Base-by-base conservation (phyloP, 2,329 filamentous ascomycete species). In the Colletotrichum higginsianum region DNA sequence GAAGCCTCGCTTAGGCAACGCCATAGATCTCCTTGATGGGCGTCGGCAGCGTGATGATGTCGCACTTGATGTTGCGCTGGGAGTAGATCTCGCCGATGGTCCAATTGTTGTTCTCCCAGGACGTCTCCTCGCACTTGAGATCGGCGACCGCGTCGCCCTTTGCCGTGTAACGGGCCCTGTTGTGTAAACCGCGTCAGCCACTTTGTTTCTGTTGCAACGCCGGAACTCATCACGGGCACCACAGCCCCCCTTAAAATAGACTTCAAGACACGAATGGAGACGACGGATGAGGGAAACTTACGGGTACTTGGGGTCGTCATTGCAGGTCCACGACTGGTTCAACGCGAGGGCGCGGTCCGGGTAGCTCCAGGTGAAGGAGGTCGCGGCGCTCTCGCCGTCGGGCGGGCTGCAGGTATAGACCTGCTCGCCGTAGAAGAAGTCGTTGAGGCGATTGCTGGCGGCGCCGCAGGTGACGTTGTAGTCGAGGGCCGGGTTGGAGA, bases 271-370 rank as follows among this genome's bases (percentile, higher is more conserved):
- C 2, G 8, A 38, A 11, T 9, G 35, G 35, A 38, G 42, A 8
- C 15, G 23, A 38, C 30, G 3, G 21, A 18, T 12, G 11, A 46
- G 23, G 16, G 6, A 23, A 9, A 67, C 73, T 71, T 21, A 74
- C 73, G 73, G 73, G n/a, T 61, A 74, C 47, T 63, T 42, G 18
- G 73, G 71, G 69, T 86, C 83, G 40, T 84, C 83, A 55, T 75
- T 74, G 78, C 87, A 89, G 11, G 73, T 75, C 86, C 87, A 89
- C 4, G 81, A 84, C 80, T 88, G 86, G 78, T 86, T 85, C 73
- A 88, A 71, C 44, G 77, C 74, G 60, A 89, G 76, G 63, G 78
- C 71, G 8, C 78, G 76, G 38, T 75, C 74, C 4, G 83, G 79
- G 15, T 80, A 76, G 76, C 76, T 81, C 74, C 82, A 89, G 63